Evolutionary conservation across 805 yeast genomes (phyloP).

Genomic region (Hanseniaspora mollemarum): DNA sequence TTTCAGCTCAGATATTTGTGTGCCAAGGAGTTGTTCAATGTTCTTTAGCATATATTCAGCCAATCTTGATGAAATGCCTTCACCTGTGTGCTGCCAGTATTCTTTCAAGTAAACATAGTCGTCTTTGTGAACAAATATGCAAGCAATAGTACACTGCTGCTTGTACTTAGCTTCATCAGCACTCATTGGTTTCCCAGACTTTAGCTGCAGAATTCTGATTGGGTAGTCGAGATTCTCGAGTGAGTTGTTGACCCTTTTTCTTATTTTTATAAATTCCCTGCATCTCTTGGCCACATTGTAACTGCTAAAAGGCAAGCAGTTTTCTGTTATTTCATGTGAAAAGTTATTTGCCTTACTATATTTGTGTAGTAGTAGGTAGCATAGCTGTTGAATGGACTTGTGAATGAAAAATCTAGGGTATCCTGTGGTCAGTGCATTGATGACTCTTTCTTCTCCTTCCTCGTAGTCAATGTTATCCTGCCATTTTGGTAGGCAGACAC

Average conservation of each 20-base stretch:
- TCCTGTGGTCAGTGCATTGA: slow-evolving; percentile 66
- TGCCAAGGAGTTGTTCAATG: slow-evolving; percentile 24
- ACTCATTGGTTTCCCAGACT: slow-evolving; percentile 54
- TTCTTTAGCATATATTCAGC: slow-evolving; percentile 74
- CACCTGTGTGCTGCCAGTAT: slow-evolving; percentile 97
- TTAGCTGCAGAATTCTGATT: slow-evolving; percentile 58
- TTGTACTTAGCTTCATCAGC: slow-evolving; percentile 49
- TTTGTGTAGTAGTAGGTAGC: slow-evolving; percentile 43
- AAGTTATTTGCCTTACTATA: slow-evolving; percentile 71
- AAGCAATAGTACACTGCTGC: slow-evolving; percentile 59
- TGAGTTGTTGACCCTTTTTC: slow-evolving; percentile 26
- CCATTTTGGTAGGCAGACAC: slow-evolving; percentile 94
- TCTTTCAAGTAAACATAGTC: slow-evolving; percentile 58
- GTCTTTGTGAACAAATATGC: slow-evolving; percentile 59
- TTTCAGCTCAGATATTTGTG: background rate
- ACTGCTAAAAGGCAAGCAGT: slow-evolving; percentile 64
- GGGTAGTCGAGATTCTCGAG: slow-evolving; percentile 18
- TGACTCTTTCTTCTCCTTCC: slow-evolving; percentile 76
- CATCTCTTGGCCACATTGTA: slow-evolving; percentile 73
- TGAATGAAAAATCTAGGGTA: slow-evolving; percentile 81
- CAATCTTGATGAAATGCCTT: slow-evolving; percentile 82
- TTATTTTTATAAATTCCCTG: slow-evolving; percentile 56
- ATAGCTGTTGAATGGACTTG: slow-evolving; percentile 46
- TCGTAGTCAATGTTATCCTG: slow-evolving; percentile 84
- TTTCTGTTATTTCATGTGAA: slow-evolving; percentile 17